Conservation (phyloP, 192 early-diverging fungal species). For the Umbelopsis sp. region DNA sequence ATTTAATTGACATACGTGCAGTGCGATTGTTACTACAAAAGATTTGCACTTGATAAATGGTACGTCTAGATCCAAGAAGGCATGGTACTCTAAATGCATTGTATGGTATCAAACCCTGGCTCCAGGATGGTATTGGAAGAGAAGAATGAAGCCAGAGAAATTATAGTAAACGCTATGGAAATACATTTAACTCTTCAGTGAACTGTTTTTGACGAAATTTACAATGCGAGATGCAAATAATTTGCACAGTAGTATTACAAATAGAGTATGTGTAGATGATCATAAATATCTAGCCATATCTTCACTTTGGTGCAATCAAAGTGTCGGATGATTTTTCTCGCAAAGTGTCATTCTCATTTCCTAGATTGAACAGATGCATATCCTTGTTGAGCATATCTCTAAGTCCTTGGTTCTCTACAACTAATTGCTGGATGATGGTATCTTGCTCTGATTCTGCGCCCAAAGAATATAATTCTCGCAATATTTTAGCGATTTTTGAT, state of each 20-base stretch:
- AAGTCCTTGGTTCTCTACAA: slow-evolving; percentile 8
- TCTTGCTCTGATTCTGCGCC: slow-evolving; percentile 5
- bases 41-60: background rate
- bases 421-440: background rate
- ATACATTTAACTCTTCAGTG: too few relatives aligned
- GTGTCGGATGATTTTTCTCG: slow-evolving; percentile 5
- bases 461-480: slow-evolving; percentile 4
- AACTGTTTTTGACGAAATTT: too few relatives aligned
- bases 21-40: background rate
- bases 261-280: background rate
- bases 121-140: too few relatives aligned
- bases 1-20: background rate
- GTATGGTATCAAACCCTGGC: too few relatives aligned
- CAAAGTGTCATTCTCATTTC: background rate
- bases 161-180: too few relatives aligned
- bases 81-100: too few relatives aligned
- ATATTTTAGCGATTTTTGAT: background rate
- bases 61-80: background rate
- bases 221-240: too few relatives aligned
- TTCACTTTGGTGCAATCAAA: background rate
- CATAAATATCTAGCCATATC: background rate
- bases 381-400: slow-evolving; percentile 11
- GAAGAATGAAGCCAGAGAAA: too few relatives aligned
- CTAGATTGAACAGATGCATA: background rate
- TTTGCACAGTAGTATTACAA: background rate